Base-by-base conservation (phyloP, 768 basidiomycete genomes). In the Termitomyces sp. region DNA sequence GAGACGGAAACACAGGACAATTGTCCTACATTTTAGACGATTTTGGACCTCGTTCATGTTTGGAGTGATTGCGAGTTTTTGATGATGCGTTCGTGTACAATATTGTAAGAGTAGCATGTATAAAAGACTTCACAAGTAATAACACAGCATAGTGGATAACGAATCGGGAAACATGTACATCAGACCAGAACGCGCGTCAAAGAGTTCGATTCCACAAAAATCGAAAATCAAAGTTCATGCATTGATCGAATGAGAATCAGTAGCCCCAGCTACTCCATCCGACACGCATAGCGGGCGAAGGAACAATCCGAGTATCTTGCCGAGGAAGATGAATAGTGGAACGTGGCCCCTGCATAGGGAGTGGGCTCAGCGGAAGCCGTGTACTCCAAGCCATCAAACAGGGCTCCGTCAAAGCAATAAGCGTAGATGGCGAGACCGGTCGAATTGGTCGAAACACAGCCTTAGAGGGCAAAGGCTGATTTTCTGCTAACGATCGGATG, bases 331-430 rank as follows among this genome's bases (percentile, higher is more conserved):
- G 3, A 33, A 6, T 26, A 20, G 33, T 23, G 16, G 26, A 8
- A 38, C n/a, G n/a, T 50, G 40, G 16, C 10, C 35, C 30, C 40
- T 14, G 35, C 4, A 46, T 41, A 16, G 51, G 38, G 4, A 38
- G 26, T 23, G 51, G 33, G 9, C 10, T 28, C 2, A 48, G 50
- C 8, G 59, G 61, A n/a, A 47, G 28, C 36, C 50, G 50, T 32
- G 61, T 49, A 62, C 70, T 74, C 76, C 76, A 77, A 13, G 68
- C 68, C 75, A 79, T 74, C 23, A 79, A 71, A 56, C 68, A 74
- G 3, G 77, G 77, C 47, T 79, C 78, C 1, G 77, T 76, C 63
- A 78, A 69, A 18, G 77, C 77, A 4, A 78, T 76, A 14, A 79
- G 63, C 5, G 77, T 77, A 35, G 74, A 70, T 0, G 77, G 72